Evolutionary conservation across 306 rosid genomes (phyloP), one percentile per base, ranked within the genome.

Genomic region (Spatholobus suberectus): DNA sequence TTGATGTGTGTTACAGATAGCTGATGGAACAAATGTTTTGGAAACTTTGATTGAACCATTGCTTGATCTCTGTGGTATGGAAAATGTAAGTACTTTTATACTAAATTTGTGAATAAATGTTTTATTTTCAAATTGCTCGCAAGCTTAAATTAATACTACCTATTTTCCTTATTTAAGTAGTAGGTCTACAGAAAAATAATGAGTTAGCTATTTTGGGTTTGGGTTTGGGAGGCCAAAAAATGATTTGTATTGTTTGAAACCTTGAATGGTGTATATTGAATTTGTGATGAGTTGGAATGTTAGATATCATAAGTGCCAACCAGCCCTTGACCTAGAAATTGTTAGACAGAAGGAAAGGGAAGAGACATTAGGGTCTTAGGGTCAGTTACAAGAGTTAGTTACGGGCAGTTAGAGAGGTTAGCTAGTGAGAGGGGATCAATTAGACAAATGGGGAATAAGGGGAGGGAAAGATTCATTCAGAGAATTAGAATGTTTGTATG

Each of bases 31-130:
- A 87, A 46, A 77, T 43, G 49, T 74, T 61, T 62, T 89, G 87
- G 98, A 95, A 88, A 84, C 82, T 82, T 47, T 92, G 85, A 73
- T 93, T 85, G 81, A 86, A 78, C 96, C 97, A 26, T 87, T 95
- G 78, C 88, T 95, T 85, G 92, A 90, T 75, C 96, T 95, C 73
- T 93, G 96, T 59, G 72, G 62, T 70, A 75, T 90, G 76, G 87
- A 90, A 84, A 95, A 86, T 86, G 99, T 95, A 86, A 90, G 99
- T 87, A 81, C 78, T 70, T 73, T 35, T 59, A 73, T 77, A 58
- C 67, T 66, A 46, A 23, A 18, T 40, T 65, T 84, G 21, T 49
- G 76, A 77, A 32, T 68, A 18, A 24, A 73, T 47, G 83, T 66
- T 77, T 38, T 26, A 34, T 63, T 88, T 63, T 74, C 43, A 79